These are phyloP conservation scores for Penicillium cosmopolitanum DNA, from an alignment of 495 filamentous ascomycete species.

Conservation along the genomic window DNA sequence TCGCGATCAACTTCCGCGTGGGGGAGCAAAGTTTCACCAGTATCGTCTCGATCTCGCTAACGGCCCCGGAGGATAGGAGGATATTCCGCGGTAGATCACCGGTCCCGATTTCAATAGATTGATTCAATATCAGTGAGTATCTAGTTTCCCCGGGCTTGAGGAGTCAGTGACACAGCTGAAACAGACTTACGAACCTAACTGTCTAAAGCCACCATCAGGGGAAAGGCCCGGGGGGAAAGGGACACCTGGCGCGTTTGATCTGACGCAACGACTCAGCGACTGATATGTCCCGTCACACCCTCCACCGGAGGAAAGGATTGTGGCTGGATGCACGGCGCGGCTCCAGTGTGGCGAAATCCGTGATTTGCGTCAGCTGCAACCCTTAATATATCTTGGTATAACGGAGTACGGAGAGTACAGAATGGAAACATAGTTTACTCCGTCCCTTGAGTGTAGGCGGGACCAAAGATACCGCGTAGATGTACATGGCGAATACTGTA, in stretches of 20 bases:
- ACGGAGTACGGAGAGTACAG: constrained; percentile 3
- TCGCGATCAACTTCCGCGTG: constrained; percentile 9
- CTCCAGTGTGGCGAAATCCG: constrained; percentile 24
- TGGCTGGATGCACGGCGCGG: constrained; percentile 17
- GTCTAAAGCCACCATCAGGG: constrained; percentile 1
- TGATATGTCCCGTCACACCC: neutral
- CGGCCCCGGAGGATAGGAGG: constrained; percentile 15
- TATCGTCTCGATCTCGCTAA: constrained; percentile 22
- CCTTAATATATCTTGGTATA: constrained; percentile 6
- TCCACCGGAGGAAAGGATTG: constrained; percentile 1
- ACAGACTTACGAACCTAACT: constrained; percentile 11
- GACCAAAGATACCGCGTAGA: neutral
- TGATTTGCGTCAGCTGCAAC: constrained; percentile 6
- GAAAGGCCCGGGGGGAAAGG: constrained; percentile 1
- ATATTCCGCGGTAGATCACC: constrained; percentile 27
- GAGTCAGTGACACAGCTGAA: constrained; percentile 10
- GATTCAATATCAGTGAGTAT: neutral
- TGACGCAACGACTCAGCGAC: constrained; percentile 5
- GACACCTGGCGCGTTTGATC: constrained; percentile 13
- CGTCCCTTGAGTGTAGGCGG: neutral
- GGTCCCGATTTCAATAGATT: constrained; percentile 20
- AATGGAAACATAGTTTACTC: neutral
- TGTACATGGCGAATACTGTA: neutral
- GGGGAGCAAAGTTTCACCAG: constrained; percentile 14
- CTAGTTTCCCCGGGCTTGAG: neutral